A percentile compares a stretch with the other conserved stretches of the same genome.
Conservation (phyloP, 139 green algal genomes). For the Micractinium sp. region DNA sequence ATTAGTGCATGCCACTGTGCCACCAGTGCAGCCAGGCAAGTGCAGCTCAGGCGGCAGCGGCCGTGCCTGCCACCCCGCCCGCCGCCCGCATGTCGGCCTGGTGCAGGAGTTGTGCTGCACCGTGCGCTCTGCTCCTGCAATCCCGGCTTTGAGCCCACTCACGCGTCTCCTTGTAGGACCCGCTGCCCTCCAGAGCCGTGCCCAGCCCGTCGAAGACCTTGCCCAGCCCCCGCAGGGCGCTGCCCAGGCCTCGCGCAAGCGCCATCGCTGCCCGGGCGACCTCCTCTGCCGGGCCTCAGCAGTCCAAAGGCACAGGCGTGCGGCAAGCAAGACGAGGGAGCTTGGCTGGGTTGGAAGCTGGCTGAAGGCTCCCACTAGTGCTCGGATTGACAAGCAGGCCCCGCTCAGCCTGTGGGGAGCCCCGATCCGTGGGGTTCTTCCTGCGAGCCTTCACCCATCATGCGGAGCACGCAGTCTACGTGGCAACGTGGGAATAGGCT, state of each 20-base stretch:
- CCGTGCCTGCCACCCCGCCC: neutral
- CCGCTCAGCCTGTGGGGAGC: too few relatives aligned
- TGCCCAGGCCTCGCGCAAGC: constrained; percentile 10
- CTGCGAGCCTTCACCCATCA: too few relatives aligned
- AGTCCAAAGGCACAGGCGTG: neutral
- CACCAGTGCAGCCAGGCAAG: neutral
- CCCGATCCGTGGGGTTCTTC: too few relatives aligned
- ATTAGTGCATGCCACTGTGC: neutral
- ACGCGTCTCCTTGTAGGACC: constrained; percentile 67
- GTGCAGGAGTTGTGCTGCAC: neutral
- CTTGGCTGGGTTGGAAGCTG: neutral
- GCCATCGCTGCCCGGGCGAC: constrained; percentile 1
- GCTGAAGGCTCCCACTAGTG: too few relatives aligned
- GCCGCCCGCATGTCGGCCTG: neutral
- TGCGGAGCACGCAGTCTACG: too few relatives aligned
- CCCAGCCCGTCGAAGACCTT: constrained; percentile 60
- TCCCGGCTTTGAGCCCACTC: neutral
- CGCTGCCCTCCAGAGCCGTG: constrained; percentile 53
- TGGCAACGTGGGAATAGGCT: too few relatives aligned
- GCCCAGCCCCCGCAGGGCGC: constrained; percentile 39
- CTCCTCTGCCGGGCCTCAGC: neutral
- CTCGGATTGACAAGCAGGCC: too few relatives aligned
- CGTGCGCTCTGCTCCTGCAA: neutral
- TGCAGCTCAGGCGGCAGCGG: neutral
- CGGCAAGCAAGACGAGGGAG: neutral